These are phyloP conservation scores for Komagataella kurtzmanii DNA, from an alignment of 805 yeast genomes.

Conservation along the genomic window DNA sequence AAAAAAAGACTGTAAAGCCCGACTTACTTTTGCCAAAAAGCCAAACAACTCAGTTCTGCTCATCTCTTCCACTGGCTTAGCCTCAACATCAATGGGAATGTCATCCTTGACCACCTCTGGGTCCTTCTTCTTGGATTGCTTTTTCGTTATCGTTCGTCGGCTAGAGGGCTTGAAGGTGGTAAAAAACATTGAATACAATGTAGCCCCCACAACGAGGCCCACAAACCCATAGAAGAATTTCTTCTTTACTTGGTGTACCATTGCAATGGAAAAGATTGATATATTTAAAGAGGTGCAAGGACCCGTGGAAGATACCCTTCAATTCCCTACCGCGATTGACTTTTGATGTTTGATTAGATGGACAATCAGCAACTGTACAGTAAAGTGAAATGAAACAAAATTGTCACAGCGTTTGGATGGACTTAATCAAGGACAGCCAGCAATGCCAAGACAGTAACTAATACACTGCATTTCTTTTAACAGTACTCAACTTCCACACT, in stretches of 20 bases:
- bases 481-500: too few relatives aligned
- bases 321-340: background rate
- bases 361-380: too few relatives aligned
- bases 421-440: too few relatives aligned
- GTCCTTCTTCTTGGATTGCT: conserved; percentile 1
- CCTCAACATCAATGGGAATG: background rate
- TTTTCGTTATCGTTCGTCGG: background rate
- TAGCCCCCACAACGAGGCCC: conserved; percentile 3
- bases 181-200: conserved; percentile 5
- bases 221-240: conserved; percentile 4
- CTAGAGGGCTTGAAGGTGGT: background rate
- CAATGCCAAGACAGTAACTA: too few relatives aligned
- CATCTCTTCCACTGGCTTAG: conserved; percentile 2
- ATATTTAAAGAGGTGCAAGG: too few relatives aligned
- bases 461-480: too few relatives aligned
- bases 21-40: conserved; percentile 5
- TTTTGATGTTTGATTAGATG: too few relatives aligned
- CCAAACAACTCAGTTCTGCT: conserved; percentile 2
- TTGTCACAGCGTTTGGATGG: too few relatives aligned
- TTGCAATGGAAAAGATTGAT: background rate
- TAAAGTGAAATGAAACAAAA: too few relatives aligned
- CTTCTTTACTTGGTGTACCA: background rate
- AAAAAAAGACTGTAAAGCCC: too few relatives aligned
- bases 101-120: background rate
- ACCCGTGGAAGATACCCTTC: background rate